phyloP scores from a whole-genome alignment of 371 early-diverging fungal species.

The Mortierella sp. region DNA sequence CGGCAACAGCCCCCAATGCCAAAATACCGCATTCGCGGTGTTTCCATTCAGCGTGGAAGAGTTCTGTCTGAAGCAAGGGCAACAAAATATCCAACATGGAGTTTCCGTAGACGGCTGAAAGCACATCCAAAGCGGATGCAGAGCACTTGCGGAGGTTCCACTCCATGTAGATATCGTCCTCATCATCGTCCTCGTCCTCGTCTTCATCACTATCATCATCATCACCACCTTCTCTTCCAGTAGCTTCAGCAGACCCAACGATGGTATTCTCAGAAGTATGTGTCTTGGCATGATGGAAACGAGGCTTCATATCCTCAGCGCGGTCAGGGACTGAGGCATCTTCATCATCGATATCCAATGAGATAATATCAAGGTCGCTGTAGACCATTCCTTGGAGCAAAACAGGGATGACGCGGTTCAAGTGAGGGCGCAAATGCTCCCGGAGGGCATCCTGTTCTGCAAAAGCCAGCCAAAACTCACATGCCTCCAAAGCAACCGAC shows the following conservation, averaged over 20 bases:
- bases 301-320: slow-evolving; percentile 93
- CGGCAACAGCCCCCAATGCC: slow-evolving; percentile 97
- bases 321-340: slow-evolving; percentile 88
- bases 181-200: slow-evolving; percentile 87
- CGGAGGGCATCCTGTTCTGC: slow-evolving; percentile 90
- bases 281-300: slow-evolving; percentile 86
- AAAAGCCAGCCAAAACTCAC: slow-evolving; percentile 97
- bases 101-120: slow-evolving; percentile 88
- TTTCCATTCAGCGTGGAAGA: slow-evolving; percentile 89
- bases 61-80: slow-evolving; percentile 86
- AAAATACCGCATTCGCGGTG: slow-evolving; percentile 94
- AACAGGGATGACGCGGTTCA: slow-evolving; percentile 89
- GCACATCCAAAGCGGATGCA: slow-evolving; percentile 95
- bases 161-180: slow-evolving; percentile 89
- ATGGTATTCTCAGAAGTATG: slow-evolving; percentile 77
- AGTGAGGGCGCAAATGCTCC: slow-evolving; percentile 82
- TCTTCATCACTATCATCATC: slow-evolving; percentile 90
- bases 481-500: slow-evolving; percentile 92
- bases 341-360: slow-evolving; percentile 84
- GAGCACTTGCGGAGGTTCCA: slow-evolving; percentile 99
- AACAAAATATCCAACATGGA: slow-evolving; percentile 84
- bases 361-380: slow-evolving; percentile 88
- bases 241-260: slow-evolving; percentile 53
- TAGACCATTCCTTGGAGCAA: slow-evolving; percentile 96
- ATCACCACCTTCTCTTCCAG: slow-evolving; percentile 59